Conservation (phyloP, 139 green algal genomes). For the Trebouxia sp. region DNA sequence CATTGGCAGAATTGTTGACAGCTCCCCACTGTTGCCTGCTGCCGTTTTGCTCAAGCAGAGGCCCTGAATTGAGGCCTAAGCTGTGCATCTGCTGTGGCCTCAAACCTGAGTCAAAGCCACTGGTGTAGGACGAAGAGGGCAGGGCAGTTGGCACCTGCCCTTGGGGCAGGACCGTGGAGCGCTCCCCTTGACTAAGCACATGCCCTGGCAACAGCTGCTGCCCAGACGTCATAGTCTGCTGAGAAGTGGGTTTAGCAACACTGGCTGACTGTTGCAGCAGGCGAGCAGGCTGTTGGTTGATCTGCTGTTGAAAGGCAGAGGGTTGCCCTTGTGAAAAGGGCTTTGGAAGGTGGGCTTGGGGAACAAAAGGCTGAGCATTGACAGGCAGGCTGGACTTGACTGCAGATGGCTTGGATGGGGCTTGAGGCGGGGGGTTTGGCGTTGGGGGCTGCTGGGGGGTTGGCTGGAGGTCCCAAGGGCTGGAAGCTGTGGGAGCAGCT, state of each 20-base stretch:
- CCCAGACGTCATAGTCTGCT: too few relatives aligned
- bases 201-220: too few relatives aligned
- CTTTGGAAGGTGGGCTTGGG: background rate
- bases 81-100: background rate
- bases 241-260: background rate
- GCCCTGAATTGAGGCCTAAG: background rate
- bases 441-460: background rate
- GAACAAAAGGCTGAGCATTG: constrained; percentile 12
- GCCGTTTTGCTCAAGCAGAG: background rate
- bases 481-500: background rate
- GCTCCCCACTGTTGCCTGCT: too few relatives aligned
- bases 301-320: background rate
- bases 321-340: background rate
- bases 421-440: background rate
- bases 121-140: too few relatives aligned
- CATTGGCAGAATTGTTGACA: too few relatives aligned
- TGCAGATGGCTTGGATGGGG: background rate
- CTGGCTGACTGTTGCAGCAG: background rate
- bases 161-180: too few relatives aligned
- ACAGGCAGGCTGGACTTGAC: background rate
- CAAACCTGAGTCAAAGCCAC: background rate
- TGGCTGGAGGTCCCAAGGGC: background rate
- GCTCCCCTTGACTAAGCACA: too few relatives aligned
- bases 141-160: too few relatives aligned
- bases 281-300: background rate